These are phyloP conservation scores for Penicillium brevicompactum DNA, from an alignment of 2,329 filamentous ascomycete genomes.

Conservation along the genomic window DNA sequence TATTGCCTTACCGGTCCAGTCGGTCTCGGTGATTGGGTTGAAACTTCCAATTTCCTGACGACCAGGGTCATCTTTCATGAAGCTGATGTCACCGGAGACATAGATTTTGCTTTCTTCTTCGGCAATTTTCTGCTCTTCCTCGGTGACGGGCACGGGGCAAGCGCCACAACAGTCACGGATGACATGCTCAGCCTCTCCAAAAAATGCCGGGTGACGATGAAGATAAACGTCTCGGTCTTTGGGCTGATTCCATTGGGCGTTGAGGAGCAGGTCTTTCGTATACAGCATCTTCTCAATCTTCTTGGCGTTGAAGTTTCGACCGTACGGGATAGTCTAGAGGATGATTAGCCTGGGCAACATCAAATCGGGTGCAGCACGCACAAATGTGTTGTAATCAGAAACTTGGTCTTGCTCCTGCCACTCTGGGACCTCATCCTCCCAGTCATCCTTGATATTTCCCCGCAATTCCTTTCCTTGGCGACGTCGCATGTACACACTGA, in stretches of 20 bases:
- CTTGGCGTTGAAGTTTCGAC: conserved; percentile 38
- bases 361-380: conserved; percentile 63
- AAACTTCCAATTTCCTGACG: conserved; percentile 73
- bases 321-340: conserved; percentile 40
- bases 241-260: conserved; percentile 82
- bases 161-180: conserved; percentile 79
- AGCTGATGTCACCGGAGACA: conserved; percentile 71
- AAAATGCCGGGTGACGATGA: conserved; percentile 84
- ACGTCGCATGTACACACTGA: conserved; percentile 41
- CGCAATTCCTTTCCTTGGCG: conserved; percentile 44
- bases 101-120: conserved; percentile 75
- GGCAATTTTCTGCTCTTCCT: conserved; percentile 70
- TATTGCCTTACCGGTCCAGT: conserved; percentile 64
- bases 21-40: conserved; percentile 76
- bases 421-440: conserved; percentile 80
- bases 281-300: conserved; percentile 80
- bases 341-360: conserved; percentile 26
- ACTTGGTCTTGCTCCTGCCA: conserved; percentile 78
- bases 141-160: conserved; percentile 69
- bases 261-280: conserved; percentile 77
- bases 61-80: conserved; percentile 80
- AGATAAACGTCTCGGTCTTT: conserved; percentile 75
- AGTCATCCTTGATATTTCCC: conserved; percentile 75
- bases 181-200: conserved; percentile 73
- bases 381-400: conserved; percentile 76